Evolutionary conservation across 805 yeast genomes (phyloP), one percentile per base, ranked within the genome.

Genomic region (Schizosaccharomyces lindneri): DNA sequence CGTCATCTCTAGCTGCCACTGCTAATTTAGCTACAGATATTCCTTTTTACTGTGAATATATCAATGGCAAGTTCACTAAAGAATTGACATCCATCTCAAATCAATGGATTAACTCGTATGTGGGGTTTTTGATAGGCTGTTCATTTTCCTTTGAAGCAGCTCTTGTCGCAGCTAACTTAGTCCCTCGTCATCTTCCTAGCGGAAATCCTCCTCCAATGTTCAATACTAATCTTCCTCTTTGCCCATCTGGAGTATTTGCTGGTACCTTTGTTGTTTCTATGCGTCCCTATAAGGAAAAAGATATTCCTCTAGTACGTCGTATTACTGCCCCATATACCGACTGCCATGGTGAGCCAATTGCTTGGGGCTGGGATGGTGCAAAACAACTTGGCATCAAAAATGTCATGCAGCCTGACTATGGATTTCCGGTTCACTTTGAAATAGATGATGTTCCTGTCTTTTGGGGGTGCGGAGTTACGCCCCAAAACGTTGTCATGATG

Each of bases 401-500:
- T 60, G 59, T 74, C 5, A 62, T 36, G 2, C 62, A 61, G 5
- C 77, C 76, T 0, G 77, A 74, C 11, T 74, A 67, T 64, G 76
- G 77, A 5, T 74, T 73, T 17, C 48, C 69, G 1, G 66, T 70
- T 4, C 68, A 63, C 2, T 66, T 73, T 19, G 65, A 64, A 9
- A 70, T 66, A 0, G 75, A 68, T 55, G 76, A 74, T 61, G 62
- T 74, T 2, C 77, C 78, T 2, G 75, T 74, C 1, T 74, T 75
- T 62, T 75, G 77, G 77, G 77, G 72, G 1, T 74, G 77, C 62
- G 77, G 77, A 5, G 76, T 75, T 27, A 74, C 77, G 9, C 75
- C 77, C 3, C 76, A 73, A 63, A 55, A 66, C 3, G 74, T 73
- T 2, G 71, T 72, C 1, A 59, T 63, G 61, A 61, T 55, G 48